phyloP scores from a whole-genome alignment of 2,329 filamentous ascomycete species.

The Calonectria pseudoturangicola region DNA sequence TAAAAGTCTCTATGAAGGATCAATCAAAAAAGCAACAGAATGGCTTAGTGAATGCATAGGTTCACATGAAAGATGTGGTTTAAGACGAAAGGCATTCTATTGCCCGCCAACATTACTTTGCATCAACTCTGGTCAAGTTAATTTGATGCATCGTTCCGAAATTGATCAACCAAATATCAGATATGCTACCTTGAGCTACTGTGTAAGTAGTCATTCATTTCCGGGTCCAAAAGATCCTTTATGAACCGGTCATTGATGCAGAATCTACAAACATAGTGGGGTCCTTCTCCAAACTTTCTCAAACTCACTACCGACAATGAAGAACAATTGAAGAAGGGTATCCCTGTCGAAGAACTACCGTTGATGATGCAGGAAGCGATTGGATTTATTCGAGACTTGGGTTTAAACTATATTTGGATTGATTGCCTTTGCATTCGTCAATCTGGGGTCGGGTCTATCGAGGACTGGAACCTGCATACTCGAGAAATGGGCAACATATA shows the following conservation, averaged over 20 bases:
- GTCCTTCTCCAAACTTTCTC: conserved; percentile 3
- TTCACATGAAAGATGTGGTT: not conserved
- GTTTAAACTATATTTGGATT: not conserved
- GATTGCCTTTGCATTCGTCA: conserved; percentile 1
- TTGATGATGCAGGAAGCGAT: not conserved
- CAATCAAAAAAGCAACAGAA: not conserved
- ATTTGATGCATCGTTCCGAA: not conserved
- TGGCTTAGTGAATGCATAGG: not conserved
- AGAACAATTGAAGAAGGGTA: not conserved
- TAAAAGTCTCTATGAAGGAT: not conserved
- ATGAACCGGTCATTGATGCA: not conserved
- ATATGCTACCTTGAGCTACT: not conserved
- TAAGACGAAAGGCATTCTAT: not conserved
- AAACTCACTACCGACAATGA: not conserved
- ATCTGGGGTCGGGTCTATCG: not conserved
- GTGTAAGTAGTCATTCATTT: not conserved
- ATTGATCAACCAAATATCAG: not conserved
- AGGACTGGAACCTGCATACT: not conserved
- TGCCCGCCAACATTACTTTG: not conserved
- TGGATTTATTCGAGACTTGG: not conserved
- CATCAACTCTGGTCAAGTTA: not conserved
- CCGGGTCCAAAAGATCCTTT: not conserved
- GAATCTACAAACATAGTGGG: not conserved
- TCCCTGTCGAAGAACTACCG: not conserved
- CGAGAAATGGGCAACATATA: not conserved